Evolutionary conservation across 345 rosid species (phyloP).

Genomic region (Boechera stricta): DNA sequence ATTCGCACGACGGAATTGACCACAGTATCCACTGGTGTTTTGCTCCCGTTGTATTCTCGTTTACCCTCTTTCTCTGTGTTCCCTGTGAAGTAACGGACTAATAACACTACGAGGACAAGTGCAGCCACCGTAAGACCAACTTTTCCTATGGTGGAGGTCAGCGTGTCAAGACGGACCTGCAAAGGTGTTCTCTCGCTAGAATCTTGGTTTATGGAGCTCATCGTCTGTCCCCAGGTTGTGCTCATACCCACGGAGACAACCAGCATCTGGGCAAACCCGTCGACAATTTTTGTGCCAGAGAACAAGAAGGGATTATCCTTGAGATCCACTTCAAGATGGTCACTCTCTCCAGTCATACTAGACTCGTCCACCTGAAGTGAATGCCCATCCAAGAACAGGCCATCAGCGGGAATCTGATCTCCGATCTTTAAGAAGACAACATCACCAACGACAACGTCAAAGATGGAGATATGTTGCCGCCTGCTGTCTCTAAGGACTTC

Average conservation of each 20-base stretch:
- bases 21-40: slow-evolving; percentile 49
- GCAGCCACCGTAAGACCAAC: slow-evolving; percentile 65
- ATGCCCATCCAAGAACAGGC: slow-evolving; percentile 55
- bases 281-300: slow-evolving; percentile 57
- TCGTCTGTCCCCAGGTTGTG: slow-evolving; percentile 69
- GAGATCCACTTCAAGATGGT: slow-evolving; percentile 48
- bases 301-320: slow-evolving; percentile 55
- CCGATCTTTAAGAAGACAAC: slow-evolving; percentile 60
- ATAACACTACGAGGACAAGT: slow-evolving; percentile 60
- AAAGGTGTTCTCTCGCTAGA: slow-evolving; percentile 65
- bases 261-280: slow-evolving; percentile 61
- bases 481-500: slow-evolving; percentile 57
- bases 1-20: slow-evolving; percentile 56
- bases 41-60: slow-evolving; percentile 51
- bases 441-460: slow-evolving; percentile 70
- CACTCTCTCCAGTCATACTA: slow-evolving; percentile 65
- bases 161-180: slow-evolving; percentile 63
- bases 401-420: slow-evolving; percentile 69
- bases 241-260: slow-evolving; percentile 69
- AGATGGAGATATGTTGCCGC: slow-evolving; percentile 51
- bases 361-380: slow-evolving; percentile 60
- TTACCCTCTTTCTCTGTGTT: slow-evolving; percentile 54
- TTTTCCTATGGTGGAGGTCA: slow-evolving; percentile 66
- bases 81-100: slow-evolving; percentile 71
- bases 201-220: slow-evolving; percentile 61